Evolutionary conservation across 2,329 filamentous ascomycete species (phyloP).

Genomic region (Leptographium radiaticola): DNA sequence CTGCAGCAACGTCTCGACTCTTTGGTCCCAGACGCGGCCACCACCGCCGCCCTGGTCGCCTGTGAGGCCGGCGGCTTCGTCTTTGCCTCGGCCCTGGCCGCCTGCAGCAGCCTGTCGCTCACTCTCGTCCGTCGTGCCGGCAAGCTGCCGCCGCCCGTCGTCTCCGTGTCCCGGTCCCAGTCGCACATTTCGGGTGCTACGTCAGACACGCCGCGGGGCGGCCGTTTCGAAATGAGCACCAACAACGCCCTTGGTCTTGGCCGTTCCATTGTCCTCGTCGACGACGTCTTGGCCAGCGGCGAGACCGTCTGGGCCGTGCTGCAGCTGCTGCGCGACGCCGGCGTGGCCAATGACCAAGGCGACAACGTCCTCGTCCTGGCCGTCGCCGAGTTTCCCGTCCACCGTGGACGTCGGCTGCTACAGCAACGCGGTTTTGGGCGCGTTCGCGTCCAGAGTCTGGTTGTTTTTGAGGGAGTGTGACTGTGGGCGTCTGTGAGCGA

Average conservation of each 20-base stretch:
- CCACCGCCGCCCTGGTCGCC: conserved; percentile 30
- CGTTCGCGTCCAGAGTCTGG: conserved; percentile 36
- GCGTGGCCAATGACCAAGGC: conserved; percentile 17
- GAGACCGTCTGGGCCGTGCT: conserved; percentile 40
- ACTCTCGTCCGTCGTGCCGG: conserved; percentile 39
- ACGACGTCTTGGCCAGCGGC: conserved; percentile 46
- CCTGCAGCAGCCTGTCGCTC: conserved; percentile 26
- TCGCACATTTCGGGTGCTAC: conserved; percentile 15
- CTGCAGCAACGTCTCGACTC: conserved; percentile 30
- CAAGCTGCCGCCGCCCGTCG: conserved; percentile 44
- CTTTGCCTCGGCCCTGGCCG: conserved; percentile 38
- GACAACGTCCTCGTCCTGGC: conserved; percentile 13
- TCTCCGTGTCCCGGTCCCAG: conserved; percentile 30
- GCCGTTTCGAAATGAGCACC: conserved; percentile 34
- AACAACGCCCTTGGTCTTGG: conserved; percentile 23
- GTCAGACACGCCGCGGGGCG: conserved; percentile 27
- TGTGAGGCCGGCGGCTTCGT: conserved; percentile 47
- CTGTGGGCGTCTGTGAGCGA: no score
- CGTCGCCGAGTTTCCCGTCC: conserved; percentile 44
- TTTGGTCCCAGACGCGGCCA: conserved; percentile 25
- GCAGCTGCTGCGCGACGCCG: conserved; percentile 29
- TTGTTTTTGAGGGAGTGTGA: conserved; percentile 30
- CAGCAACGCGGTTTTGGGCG: conserved; percentile 32
- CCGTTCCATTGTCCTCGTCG: conserved; percentile 38
- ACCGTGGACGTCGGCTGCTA: conserved; percentile 36